Percentiles rank a stretch among this genome's conserved stretches.
Evolutionary conservation across 441 rosid genomes (phyloP).

Genomic region (Populus hybrid): DNA sequence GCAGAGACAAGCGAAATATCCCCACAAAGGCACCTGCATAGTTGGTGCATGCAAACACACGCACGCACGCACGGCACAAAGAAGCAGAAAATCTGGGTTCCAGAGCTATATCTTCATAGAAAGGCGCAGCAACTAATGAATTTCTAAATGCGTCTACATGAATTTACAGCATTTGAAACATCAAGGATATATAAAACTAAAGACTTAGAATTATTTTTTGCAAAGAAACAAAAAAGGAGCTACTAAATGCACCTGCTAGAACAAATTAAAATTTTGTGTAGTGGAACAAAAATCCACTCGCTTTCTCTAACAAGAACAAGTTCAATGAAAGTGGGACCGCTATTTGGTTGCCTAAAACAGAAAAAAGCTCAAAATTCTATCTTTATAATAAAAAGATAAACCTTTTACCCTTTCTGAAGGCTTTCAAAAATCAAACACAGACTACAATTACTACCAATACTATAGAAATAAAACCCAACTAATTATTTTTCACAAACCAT

Average conservation of each 20-base stretch:
- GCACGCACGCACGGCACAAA: background rate
- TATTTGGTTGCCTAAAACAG: background rate
- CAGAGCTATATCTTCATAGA: background rate
- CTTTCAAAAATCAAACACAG: background rate
- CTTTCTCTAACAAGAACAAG: background rate
- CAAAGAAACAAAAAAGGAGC: background rate
- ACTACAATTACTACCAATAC: background rate
- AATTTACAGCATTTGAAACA: too few relatives aligned
- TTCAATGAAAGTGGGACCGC: background rate
- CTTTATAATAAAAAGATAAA: background rate
- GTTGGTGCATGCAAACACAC: background rate
- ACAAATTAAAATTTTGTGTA: background rate
- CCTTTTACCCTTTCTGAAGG: background rate
- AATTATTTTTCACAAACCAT: background rate
- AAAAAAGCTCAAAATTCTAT: background rate
- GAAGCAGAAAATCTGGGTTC: background rate
- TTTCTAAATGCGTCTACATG: too few relatives aligned
- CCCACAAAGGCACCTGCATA: background rate
- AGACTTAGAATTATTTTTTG: too few relatives aligned
- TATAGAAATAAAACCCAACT: background rate
- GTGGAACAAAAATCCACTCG: background rate
- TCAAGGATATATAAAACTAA: too few relatives aligned
- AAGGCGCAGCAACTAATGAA: background rate
- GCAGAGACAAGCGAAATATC: constrained; percentile 20
- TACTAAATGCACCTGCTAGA: background rate